Conservation (phyloP, 2,329 filamentous ascomycete genomes). For the Penicillium sclerotiorum region DNA sequence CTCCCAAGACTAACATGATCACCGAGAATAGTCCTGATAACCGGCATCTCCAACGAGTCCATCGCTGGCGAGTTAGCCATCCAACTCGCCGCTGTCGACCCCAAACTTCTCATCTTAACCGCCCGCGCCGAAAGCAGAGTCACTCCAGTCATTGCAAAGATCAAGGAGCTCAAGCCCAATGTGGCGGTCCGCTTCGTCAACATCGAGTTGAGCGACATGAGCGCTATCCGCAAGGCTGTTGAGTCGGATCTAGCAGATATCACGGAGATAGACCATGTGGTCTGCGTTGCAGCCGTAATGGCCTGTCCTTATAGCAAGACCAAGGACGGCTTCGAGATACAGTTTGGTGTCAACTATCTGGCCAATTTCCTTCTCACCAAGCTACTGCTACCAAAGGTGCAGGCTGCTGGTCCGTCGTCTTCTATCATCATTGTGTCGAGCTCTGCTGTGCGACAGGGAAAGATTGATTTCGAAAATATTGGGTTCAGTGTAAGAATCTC, state of each 20-base stretch:
- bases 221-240: constrained; percentile 14
- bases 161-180: constrained; percentile 18
- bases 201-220: constrained; percentile 21
- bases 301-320: constrained; percentile 21
- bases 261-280: constrained; percentile 22
- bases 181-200: constrained; percentile 23
- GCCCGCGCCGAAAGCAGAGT: constrained; percentile 23
- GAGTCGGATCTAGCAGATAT: constrained; percentile 15
- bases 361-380: constrained; percentile 54
- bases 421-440: constrained; percentile 37
- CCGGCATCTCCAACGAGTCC: constrained; percentile 24
- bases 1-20: neutral
- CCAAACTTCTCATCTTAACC: constrained; percentile 24
- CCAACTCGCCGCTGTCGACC: constrained; percentile 21
- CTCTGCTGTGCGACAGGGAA: constrained; percentile 29
- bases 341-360: constrained; percentile 54
- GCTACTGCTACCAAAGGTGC: constrained; percentile 48
- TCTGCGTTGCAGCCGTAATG: constrained; percentile 25
- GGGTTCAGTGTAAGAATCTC: constrained; percentile 39
- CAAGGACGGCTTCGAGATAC: constrained; percentile 36
- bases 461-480: constrained; percentile 48
- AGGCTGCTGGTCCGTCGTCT: constrained; percentile 43
- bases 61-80: constrained; percentile 29
- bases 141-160: constrained; percentile 16
- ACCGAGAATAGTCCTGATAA: constrained; percentile 23